phyloP scores from a whole-genome alignment of 2,329 filamentous ascomycete species.

The Aureobasidium zeae region DNA sequence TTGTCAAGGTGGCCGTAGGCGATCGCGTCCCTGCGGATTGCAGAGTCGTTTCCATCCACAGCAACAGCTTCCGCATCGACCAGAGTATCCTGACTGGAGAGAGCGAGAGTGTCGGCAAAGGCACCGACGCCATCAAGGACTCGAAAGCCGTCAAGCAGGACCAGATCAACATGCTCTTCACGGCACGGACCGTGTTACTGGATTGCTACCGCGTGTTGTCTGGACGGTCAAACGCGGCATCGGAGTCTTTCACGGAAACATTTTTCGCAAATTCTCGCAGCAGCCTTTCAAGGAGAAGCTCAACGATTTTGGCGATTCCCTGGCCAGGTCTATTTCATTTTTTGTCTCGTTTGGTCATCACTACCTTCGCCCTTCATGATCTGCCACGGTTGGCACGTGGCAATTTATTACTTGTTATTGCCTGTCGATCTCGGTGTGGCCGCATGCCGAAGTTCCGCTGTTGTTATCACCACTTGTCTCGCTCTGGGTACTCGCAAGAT shows the following conservation, averaged over 20 bases:
- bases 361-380: conserved; percentile 94
- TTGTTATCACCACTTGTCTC: conserved; percentile 97
- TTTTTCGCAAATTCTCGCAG: conserved; percentile 93
- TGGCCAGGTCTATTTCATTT: conserved; percentile 98
- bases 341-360: conserved; percentile 97
- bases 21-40: conserved; percentile 94
- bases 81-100: conserved; percentile 96
- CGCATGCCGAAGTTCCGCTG: conserved; percentile 83
- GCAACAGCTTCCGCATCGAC: conserved; percentile 94
- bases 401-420: conserved; percentile 49
- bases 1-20: conserved; percentile 79
- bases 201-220: conserved; percentile 82
- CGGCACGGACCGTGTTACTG: conserved; percentile 92
- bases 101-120: conserved; percentile 93
- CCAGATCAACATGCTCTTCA: conserved; percentile 96
- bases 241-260: conserved; percentile 97
- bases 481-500: conserved; percentile 95
- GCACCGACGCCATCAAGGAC: conserved; percentile 60
- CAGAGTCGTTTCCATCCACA: conserved; percentile 78
- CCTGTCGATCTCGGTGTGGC: conserved; percentile 95
- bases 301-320: conserved; percentile 90
- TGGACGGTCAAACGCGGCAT: conserved; percentile 83
- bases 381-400: conserved; percentile 58
- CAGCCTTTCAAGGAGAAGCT: conserved; percentile 97
- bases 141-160: conserved; percentile 89